phyloP scores from a whole-genome alignment of 805 yeast genomes.

The Schwanniomyces vanrijiae region DNA sequence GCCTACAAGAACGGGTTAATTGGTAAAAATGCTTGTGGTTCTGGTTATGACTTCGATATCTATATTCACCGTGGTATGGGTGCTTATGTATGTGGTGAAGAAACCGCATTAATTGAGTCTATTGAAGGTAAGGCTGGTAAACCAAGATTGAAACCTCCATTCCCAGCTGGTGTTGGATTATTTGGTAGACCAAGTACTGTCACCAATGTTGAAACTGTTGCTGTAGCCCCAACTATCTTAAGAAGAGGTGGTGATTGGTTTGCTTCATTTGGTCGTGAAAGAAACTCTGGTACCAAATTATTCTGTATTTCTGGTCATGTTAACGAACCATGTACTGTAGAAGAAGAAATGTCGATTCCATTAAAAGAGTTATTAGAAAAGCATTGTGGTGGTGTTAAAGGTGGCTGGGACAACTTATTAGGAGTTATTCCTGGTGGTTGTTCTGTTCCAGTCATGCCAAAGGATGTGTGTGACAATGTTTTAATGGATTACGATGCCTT shows the following conservation, averaged over 20 bases:
- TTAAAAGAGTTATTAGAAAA: constrained; percentile 78
- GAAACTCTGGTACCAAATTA: constrained; percentile 80
- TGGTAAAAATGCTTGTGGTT: constrained; percentile 85
- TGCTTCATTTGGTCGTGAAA: constrained; percentile 77
- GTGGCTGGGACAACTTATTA: constrained; percentile 89
- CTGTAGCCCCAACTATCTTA: constrained; percentile 86
- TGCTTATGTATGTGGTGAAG: constrained; percentile 91
- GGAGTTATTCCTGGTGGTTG: constrained; percentile 92
- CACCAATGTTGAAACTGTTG: constrained; percentile 87
- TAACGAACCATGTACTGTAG: constrained; percentile 89
- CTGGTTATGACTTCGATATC: constrained; percentile 82
- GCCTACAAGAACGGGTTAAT: constrained; percentile 78
- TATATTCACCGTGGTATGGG: constrained; percentile 92
- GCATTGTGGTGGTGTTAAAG: constrained; percentile 88
- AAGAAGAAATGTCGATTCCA: constrained; percentile 92
- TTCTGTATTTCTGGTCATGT: constrained; percentile 89
- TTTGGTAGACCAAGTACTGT: constrained; percentile 92
- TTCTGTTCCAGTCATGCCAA: constrained; percentile 80
- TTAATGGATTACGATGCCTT: constrained; percentile 88
- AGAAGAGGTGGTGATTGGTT: constrained; percentile 92
- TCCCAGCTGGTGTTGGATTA: constrained; percentile 91
- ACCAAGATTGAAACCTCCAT: constrained; percentile 92
- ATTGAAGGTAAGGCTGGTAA: constrained; percentile 92
- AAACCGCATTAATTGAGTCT: constrained; percentile 85
- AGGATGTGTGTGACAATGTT: constrained; percentile 62